Evolutionary conservation across 768 basidiomycete genomes (phyloP).

Genomic region (Tephrocybe sp.): DNA sequence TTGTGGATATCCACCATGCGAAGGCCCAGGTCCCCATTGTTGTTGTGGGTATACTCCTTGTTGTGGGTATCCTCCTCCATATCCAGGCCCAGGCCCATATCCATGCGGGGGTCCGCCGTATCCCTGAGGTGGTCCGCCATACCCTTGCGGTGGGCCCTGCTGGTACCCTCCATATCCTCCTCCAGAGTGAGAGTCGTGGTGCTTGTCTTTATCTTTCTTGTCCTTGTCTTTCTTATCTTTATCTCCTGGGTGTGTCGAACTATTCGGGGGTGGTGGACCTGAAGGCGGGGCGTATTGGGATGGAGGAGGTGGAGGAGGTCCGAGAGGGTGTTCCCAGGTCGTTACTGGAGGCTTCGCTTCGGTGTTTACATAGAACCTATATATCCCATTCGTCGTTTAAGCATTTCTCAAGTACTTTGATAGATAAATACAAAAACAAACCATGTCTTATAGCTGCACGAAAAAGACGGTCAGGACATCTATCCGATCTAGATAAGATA

Average conservation of each 20-base stretch:
- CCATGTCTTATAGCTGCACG: conserved; percentile 62
- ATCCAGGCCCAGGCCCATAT: too few relatives aligned
- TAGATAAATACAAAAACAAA: conserved; percentile 23
- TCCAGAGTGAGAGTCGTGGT: not conserved
- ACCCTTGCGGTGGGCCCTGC: conserved; percentile 23
- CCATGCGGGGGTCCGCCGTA: conserved; percentile 23
- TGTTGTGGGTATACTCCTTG: conserved; percentile 13
- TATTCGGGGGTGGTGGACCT: conserved; percentile 44
- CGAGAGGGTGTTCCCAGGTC: conserved; percentile 71
- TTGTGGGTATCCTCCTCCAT: not conserved
- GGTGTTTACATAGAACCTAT: conserved; percentile 80
- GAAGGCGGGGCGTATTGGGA: conserved; percentile 39
- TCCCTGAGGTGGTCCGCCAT: conserved; percentile 3
- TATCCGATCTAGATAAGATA: conserved; percentile 23
- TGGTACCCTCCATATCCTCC: conserved; percentile 20
- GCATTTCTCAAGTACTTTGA: not conserved
- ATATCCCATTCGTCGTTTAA: not conserved
- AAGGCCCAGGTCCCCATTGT: conserved; percentile 31
- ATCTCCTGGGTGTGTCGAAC: conserved; percentile 19
- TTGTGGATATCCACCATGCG: conserved; percentile 37
- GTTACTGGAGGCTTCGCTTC: conserved; percentile 57
- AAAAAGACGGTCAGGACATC: not conserved
- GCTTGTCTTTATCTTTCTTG: conserved; percentile 6
- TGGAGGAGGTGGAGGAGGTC: conserved; percentile 41
- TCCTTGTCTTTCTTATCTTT: not conserved